Percentiles rank a stretch among this genome's conserved stretches.
Conservation (phyloP, 202 grass and related monocot genomes). For the Miscanthus sacchariflorus region DNA sequence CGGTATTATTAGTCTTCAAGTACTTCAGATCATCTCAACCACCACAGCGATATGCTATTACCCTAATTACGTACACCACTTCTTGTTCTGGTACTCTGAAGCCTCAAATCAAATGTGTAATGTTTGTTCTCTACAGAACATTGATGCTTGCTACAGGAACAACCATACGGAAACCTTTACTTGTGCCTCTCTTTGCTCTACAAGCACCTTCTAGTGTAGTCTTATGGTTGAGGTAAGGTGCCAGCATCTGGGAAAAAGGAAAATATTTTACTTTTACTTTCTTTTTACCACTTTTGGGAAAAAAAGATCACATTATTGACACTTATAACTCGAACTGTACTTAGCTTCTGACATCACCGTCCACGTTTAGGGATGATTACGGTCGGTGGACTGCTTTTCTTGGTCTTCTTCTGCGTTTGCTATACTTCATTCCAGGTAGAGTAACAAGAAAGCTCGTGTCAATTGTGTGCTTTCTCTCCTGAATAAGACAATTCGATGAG, state of each 20-base stretch:
- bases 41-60: too few species aligned
- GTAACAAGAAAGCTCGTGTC: too few species aligned
- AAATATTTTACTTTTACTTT: too few species aligned
- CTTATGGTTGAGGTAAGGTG: constrained; percentile 69
- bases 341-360: not conserved
- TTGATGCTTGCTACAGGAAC: constrained; percentile 73
- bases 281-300: too few species aligned
- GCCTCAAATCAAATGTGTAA: not conserved
- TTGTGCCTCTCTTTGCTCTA: constrained; percentile 71
- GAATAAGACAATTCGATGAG: too few species aligned
- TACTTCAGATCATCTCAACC: too few species aligned
- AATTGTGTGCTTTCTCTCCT: too few species aligned
- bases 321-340: not conserved
- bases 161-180: constrained; percentile 56
- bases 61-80: too few species aligned
- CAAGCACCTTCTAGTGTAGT: constrained; percentile 62
- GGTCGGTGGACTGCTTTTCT: constrained; percentile 71
- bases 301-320: too few species aligned
- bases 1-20: too few species aligned
- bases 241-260: not conserved
- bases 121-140: constrained; percentile 43
- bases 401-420: constrained; percentile 62
- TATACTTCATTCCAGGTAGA: constrained; percentile 71
- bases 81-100: not conserved
- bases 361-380: constrained; percentile 60